Base-by-base conservation (phyloP, 495 filamentous ascomycete species). In the Hypoxylon perforatum region DNA sequence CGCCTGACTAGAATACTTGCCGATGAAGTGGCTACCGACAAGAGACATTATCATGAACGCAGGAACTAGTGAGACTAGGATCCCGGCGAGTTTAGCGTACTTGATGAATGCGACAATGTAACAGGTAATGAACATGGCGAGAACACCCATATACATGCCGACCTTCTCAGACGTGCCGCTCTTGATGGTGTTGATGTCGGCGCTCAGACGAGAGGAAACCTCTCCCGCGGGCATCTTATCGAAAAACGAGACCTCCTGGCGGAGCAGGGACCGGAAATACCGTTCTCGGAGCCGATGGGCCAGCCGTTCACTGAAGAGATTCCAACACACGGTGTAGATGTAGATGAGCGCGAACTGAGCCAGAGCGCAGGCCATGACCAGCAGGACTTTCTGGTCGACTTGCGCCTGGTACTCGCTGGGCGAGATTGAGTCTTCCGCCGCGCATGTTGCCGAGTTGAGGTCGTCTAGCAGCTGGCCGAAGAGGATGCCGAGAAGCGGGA, bases 391-490 rank as follows among this genome's bases (percentile, higher is more conserved):
- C 65, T 73, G 55, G 68, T 88, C 83, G 70, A 89, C 82, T 14
- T 69, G 67, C 14, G 63, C 52, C 62, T 85, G 81, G 35, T 80
- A 77, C 0, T 57, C 67, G 19, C 41, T 45, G 7, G 71, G 54
- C 22, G 72, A 59, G 45, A 57, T 54, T 15, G 69, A 15, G 2
- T 61, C 23, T 39, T 67, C 38, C 15, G 59, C 57, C 5, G 73
- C 68, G 65, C 88, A 90, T 14, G 85, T 82, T n/a, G 80, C 81
- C 3, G 77, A 76, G 72, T 91, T 90, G 62, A 91, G 81, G 65
- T 86, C 81, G 76, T 92, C 85, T 58, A 92, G 79, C 5, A 92
- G 80, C 74, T 89, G 75, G 54, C 88, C 88, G 63, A 91, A 92
- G 30, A 91, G 71, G 57, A 92, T 86, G 19, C 85, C 87, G 36